These are phyloP conservation scores for Metarhizium rileyi DNA, from an alignment of 2,329 filamentous ascomycete genomes.

Conservation along the genomic window DNA sequence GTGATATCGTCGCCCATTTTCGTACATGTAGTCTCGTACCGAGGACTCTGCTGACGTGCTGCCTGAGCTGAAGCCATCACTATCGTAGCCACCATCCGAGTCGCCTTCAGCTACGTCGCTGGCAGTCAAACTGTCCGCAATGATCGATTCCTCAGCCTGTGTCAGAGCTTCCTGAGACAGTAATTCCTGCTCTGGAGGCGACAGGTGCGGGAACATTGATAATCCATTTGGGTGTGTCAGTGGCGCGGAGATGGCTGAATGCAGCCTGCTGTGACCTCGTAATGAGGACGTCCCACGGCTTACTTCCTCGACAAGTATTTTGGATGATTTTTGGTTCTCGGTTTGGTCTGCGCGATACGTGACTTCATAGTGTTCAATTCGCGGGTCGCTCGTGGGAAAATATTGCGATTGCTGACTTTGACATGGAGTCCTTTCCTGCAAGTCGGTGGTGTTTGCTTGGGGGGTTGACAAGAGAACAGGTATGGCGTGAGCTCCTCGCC, in stretches of 20 bases:
- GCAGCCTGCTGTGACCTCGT: constrained; percentile 7
- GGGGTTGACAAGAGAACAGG: not conserved
- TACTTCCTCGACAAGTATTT: not conserved
- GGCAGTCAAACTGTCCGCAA: constrained; percentile 23
- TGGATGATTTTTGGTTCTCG: not conserved
- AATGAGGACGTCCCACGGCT: not conserved
- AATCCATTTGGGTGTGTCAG: constrained; percentile 28
- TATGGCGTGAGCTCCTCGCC: not conserved
- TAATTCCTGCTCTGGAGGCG: constrained; percentile 24
- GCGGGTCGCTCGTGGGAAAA: not conserved
- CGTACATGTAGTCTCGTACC: constrained; percentile 40
- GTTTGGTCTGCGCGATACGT: not conserved
- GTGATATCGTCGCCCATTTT: constrained; percentile 52
- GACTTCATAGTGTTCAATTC: not conserved
- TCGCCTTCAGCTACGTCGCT: constrained; percentile 10
- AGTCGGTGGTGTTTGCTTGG: not conserved
- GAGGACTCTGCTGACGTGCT: constrained; percentile 29
- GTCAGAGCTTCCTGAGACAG: constrained; percentile 25
- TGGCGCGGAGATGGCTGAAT: constrained; percentile 17
- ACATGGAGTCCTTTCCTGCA: not conserved
- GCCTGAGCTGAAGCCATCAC: constrained; percentile 24
- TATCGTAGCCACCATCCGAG: constrained; percentile 29
- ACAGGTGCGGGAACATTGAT: constrained; percentile 26
- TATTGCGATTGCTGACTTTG: not conserved
- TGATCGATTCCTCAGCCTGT: constrained; percentile 26